These are phyloP conservation scores for Emergomyces pasteurianus DNA, from an alignment of 2,329 filamentous ascomycete species.

Conservation along the genomic window DNA sequence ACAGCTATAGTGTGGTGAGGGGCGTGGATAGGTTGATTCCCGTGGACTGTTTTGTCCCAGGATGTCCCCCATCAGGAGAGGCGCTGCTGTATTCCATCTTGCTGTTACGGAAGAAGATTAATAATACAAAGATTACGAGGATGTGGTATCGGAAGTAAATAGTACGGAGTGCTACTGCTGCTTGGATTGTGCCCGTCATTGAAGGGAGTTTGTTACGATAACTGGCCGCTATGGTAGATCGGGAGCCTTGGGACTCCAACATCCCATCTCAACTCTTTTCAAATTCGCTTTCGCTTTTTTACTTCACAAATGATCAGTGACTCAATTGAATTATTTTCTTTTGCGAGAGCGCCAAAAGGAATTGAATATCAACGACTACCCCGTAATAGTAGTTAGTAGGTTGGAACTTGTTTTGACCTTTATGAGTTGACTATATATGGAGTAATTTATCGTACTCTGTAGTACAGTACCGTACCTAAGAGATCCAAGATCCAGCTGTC, in stretches of 20 bases:
- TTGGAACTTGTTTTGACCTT: too few relatives aligned
- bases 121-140: conserved; percentile 37
- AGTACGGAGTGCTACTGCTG: not conserved
- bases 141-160: conserved; percentile 39
- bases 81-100: conserved; percentile 52
- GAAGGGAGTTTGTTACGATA: not conserved
- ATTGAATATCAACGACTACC: too few relatives aligned
- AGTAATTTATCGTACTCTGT: too few relatives aligned
- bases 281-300: not conserved
- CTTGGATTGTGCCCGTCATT: too few relatives aligned
- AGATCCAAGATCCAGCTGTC: too few relatives aligned
- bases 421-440: too few relatives aligned
- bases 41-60: conserved; percentile 69
- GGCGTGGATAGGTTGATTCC: conserved; percentile 67
- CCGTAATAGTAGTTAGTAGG: too few relatives aligned
- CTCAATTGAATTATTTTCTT: too few relatives aligned
- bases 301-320: too few relatives aligned
- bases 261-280: not conserved
- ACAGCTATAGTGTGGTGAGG: conserved; percentile 65
- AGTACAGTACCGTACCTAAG: too few relatives aligned
- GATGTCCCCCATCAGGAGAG: conserved; percentile 48
- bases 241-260: not conserved
- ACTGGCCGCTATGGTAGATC: not conserved
- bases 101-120: conserved; percentile 65
- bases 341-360: too few relatives aligned